Evolutionary conservation across 177 flowering plant species (phyloP).

Genomic region (Vitis hybrid): DNA sequence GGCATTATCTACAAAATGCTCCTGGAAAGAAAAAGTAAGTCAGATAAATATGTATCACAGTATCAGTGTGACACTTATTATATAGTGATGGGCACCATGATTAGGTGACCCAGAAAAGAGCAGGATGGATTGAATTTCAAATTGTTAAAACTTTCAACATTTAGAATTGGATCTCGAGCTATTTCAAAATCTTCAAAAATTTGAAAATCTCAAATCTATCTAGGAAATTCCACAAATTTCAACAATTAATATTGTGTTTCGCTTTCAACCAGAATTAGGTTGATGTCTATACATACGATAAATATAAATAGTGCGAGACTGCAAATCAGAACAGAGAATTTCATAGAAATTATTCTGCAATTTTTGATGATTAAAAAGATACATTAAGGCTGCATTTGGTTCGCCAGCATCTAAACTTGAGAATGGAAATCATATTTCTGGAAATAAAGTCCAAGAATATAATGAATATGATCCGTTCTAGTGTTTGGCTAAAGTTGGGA

Average conservation of each 20-base stretch:
- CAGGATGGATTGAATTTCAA: no score
- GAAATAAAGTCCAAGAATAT: no score
- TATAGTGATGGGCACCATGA: not conserved
- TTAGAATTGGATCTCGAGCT: no score
- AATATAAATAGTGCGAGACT: not conserved
- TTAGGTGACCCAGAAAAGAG: no score
- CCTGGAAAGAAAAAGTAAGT: constrained; percentile 41
- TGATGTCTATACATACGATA: not conserved
- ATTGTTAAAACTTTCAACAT: no score
- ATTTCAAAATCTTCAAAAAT: no score
- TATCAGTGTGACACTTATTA: not conserved
- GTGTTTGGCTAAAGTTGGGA: not conserved
- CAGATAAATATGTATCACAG: not conserved
- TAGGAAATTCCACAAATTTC: not conserved
- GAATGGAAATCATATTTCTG: no score
- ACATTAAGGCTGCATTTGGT: no score
- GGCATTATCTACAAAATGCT: constrained; percentile 72
- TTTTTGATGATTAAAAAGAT: no score
- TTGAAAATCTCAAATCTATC: no score
- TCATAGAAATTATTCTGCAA: not conserved
- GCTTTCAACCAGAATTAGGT: not conserved
- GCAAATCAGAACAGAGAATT: not conserved
- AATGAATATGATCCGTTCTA: not conserved
- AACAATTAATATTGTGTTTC: not conserved
- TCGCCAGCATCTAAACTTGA: no score